phyloP scores from a whole-genome alignment of 768 basidiomycete species.

The Suillus decipiens region DNA sequence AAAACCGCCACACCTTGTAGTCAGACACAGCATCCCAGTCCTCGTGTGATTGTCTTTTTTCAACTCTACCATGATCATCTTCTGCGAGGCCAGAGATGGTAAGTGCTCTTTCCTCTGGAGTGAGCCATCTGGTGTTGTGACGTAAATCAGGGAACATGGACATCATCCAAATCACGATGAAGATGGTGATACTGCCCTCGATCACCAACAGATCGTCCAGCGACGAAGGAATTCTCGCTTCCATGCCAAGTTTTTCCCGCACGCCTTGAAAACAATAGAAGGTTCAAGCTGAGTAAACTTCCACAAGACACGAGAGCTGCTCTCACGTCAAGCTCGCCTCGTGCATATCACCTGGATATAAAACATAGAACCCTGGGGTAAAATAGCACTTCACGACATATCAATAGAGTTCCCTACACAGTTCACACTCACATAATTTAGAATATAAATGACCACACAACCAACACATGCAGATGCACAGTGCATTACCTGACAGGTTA shows the following conservation, averaged over 20 bases:
- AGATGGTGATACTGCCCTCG: background rate
- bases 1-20: constrained; percentile 79
- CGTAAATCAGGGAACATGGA: background rate
- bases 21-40: constrained; percentile 63
- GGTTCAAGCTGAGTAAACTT: constrained; percentile 46
- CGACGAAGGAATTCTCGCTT: too few relatives aligned
- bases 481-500: background rate
- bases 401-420: background rate
- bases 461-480: background rate
- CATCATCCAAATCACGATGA: background rate
- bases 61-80: constrained; percentile 33
- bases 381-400: constrained; percentile 22
- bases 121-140: background rate
- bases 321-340: constrained; percentile 40
- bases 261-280: background rate
- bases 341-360: constrained; percentile 37
- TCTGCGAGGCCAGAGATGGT: constrained; percentile 59
- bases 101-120: constrained; percentile 28
- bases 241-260: constrained; percentile 37
- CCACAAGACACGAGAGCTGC: constrained; percentile 44
- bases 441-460: constrained; percentile 12
- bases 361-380: constrained; percentile 22
- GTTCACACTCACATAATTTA: constrained; percentile 9
- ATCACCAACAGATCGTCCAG: too few relatives aligned
- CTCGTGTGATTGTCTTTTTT: constrained; percentile 36